These are phyloP conservation scores for Tripidium arundinaceum DNA, from an alignment of 202 grass and related monocot genomes.

Conservation along the genomic window DNA sequence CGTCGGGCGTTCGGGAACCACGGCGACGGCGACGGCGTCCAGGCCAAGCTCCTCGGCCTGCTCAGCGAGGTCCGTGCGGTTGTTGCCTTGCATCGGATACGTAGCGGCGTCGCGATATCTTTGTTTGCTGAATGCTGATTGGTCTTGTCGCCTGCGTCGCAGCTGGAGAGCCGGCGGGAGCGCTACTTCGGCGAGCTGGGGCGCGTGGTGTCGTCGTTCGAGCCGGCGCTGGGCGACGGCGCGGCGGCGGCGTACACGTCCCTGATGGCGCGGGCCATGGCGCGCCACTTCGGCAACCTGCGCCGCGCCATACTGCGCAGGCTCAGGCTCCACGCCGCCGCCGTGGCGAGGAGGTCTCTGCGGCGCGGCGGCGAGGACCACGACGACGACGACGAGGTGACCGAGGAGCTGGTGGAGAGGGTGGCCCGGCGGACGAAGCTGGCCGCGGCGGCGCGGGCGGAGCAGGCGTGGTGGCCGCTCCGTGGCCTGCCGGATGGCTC, in stretches of 20 bases:
- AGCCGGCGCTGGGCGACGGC: constrained; percentile 51
- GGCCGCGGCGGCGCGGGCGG: constrained; percentile 52
- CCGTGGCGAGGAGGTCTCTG: neutral
- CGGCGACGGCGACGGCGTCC: constrained; percentile 29
- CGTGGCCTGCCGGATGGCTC: constrained; percentile 80
- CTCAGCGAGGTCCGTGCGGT: constrained; percentile 55
- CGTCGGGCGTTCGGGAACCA: neutral
- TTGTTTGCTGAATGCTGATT: neutral
- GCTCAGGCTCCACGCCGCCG: constrained; percentile 24
- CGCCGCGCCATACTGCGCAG: constrained; percentile 66
- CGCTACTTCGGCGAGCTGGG: constrained; percentile 72
- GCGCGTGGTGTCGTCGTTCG: constrained; percentile 68
- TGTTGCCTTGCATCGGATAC: neutral
- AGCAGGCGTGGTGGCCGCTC: constrained; percentile 69
- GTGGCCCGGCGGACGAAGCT: constrained; percentile 51
- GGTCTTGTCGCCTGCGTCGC: neutral
- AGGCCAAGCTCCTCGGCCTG: constrained; percentile 72
- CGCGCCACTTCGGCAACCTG: constrained; percentile 79
- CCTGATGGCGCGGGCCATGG: constrained; percentile 87
- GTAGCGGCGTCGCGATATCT: neutral
- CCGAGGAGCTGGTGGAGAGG: constrained; percentile 32
- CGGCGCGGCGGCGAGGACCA: neutral
- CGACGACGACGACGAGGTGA: neutral
- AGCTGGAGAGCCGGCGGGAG: constrained; percentile 78
- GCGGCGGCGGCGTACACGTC: constrained; percentile 66